Conservation (phyloP, 768 basidiomycete genomes). For the Aureoboletus auriporus region DNA sequence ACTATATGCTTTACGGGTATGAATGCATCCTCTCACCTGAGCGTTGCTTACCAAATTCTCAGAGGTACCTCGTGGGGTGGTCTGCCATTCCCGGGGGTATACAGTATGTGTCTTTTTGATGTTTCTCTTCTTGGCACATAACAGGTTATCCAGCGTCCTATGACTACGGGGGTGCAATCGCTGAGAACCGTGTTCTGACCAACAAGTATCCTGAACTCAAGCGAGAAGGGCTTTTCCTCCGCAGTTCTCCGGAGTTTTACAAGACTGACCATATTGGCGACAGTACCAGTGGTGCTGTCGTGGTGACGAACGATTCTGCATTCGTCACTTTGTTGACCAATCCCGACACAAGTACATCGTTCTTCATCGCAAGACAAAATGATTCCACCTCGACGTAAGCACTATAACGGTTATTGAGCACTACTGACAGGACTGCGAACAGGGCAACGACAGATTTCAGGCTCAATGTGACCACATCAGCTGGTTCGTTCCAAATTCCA, state of each 20-base stretch:
- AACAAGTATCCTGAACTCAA: constrained; percentile 77
- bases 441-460: constrained; percentile 47
- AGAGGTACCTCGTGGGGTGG: constrained; percentile 87
- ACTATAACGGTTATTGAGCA: not conserved
- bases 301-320: constrained; percentile 40
- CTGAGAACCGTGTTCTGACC: constrained; percentile 63
- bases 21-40: constrained; percentile 3
- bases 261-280: constrained; percentile 76
- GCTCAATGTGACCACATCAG: constrained; percentile 52
- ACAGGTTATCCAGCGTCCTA: constrained; percentile 47
- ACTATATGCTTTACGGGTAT: constrained; percentile 84
- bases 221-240: constrained; percentile 71
- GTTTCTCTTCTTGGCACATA: not conserved
- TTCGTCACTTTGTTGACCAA: constrained; percentile 66
- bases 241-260: constrained; percentile 74
- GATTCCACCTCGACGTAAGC: constrained; percentile 66
- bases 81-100: constrained; percentile 73
- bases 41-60: constrained; percentile 1
- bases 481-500: constrained; percentile 54
- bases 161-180: constrained; percentile 73
- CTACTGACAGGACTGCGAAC: not conserved
- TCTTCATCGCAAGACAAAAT: constrained; percentile 67
- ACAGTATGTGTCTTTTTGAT: constrained; percentile 36
- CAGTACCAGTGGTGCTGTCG: constrained; percentile 46
- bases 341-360: constrained; percentile 60